A percentile compares a stretch with the other conserved stretches of the same genome.
Evolutionary conservation across 2,329 filamentous ascomycete species (phyloP).

Genomic region (Daldinia eschscholtzii): DNA sequence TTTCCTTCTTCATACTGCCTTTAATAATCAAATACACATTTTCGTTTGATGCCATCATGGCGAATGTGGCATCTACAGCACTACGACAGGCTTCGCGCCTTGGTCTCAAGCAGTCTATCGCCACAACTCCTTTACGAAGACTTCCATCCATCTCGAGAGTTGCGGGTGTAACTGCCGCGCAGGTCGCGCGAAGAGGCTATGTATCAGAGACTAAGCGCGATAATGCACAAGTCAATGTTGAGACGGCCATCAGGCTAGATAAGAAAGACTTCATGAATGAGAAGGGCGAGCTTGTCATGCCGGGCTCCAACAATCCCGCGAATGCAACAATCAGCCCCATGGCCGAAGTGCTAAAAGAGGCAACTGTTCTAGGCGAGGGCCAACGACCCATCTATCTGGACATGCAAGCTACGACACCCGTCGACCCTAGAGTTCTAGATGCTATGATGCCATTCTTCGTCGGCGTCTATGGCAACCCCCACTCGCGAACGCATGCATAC

Average conservation of each 20-base stretch:
- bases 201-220: slow-evolving; percentile 86
- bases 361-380: slow-evolving; percentile 92
- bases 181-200: slow-evolving; percentile 70
- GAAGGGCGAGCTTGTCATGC: slow-evolving; percentile 61
- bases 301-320: slow-evolving; percentile 67
- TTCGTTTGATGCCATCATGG: slow-evolving; percentile 61
- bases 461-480: slow-evolving; percentile 94
- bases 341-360: slow-evolving; percentile 89
- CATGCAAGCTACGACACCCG: slow-evolving; percentile 96
- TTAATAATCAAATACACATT: slow-evolving; percentile 29
- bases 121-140: slow-evolving; percentile 54
- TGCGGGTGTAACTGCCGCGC: slow-evolving; percentile 49
- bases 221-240: slow-evolving; percentile 82
- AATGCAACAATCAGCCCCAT: slow-evolving; percentile 84
- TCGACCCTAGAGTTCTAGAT: slow-evolving; percentile 94
- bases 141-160: slow-evolving; percentile 53
- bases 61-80: slow-evolving; percentile 74
- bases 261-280: slow-evolving; percentile 81
- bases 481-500: slow-evolving; percentile 97
- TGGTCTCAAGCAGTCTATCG: slow-evolving; percentile 58
- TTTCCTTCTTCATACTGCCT: slow-evolving; percentile 39
- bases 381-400: slow-evolving; percentile 96
- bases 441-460: slow-evolving; percentile 97
- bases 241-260: slow-evolving; percentile 87
- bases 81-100: slow-evolving; percentile 80